Evolutionary conservation across 164 flowering plant species (phyloP).

Genomic region (Chimonanthus salicifolius): DNA sequence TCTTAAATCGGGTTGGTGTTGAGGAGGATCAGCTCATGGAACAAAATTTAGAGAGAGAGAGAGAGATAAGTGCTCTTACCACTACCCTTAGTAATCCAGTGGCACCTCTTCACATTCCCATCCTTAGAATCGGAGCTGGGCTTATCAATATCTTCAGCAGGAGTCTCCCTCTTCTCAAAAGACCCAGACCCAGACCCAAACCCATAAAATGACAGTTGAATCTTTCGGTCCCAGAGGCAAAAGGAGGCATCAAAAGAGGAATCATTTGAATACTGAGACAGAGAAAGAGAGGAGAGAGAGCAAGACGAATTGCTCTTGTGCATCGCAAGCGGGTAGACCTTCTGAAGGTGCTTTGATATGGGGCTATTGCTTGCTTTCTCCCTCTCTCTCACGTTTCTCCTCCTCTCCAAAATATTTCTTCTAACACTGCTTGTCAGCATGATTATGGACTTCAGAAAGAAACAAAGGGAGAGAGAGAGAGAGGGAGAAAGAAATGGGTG

Average conservation of each 20-base stretch:
- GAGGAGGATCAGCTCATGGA: neutral
- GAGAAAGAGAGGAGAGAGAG: conserved; percentile 55
- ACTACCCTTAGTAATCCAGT: conserved; percentile 83
- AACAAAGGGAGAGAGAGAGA: neutral
- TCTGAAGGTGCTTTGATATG: conserved; percentile 61
- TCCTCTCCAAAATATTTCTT: conserved; percentile 41
- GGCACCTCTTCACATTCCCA: conserved; percentile 59
- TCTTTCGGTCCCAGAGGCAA: conserved; percentile 12
- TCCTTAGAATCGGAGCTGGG: conserved; percentile 11
- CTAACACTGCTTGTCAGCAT: conserved; percentile 51
- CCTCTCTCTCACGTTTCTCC: conserved; percentile 27
- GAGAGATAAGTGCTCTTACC: conserved; percentile 33
- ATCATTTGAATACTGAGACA: conserved; percentile 53
- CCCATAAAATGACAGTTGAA: neutral
- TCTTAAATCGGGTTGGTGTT: too few species aligned
- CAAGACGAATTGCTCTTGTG: conserved; percentile 49
- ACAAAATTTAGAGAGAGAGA: neutral
- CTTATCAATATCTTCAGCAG: conserved; percentile 4
- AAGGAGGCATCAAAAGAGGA: conserved; percentile 43
- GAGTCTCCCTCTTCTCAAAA: conserved; percentile 8
- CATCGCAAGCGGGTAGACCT: conserved; percentile 69
- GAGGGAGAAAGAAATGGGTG: conserved; percentile 9
- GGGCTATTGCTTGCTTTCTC: conserved; percentile 38
- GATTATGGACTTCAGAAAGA: neutral
- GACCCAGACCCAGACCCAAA: neutral